These are phyloP conservation scores for Posidonia australis DNA, from an alignment of 106 monocot genomes.

Conservation along the genomic window DNA sequence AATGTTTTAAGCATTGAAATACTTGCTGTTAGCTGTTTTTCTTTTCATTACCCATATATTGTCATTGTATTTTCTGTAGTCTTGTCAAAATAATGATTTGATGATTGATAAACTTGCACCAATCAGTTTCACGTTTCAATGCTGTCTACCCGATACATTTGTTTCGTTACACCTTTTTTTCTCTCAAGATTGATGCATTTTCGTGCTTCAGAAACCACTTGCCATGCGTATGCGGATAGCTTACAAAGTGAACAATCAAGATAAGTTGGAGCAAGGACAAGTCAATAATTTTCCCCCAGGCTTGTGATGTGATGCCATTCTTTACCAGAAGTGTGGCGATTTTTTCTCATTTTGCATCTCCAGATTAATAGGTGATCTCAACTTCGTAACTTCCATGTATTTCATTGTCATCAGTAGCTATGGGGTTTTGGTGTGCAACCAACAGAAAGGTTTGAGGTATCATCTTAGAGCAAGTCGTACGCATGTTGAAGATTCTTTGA, in stretches of 20 bases:
- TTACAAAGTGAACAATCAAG: constrained; percentile 81
- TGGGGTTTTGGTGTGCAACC: neutral
- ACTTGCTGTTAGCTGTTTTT: no score
- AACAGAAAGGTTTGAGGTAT: neutral
- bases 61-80: neutral
- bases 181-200: neutral
- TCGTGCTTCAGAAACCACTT: constrained; percentile 55
- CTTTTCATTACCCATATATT: no score
- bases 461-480: neutral
- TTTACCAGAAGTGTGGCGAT: neutral
- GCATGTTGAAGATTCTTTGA: neutral
- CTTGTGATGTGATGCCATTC: constrained; percentile 24
- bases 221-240: constrained; percentile 86
- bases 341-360: neutral
- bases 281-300: constrained; percentile 81
- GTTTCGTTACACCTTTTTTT: neutral
- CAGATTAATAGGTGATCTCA: neutral
- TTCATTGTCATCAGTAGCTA: neutral
- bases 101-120: no score
- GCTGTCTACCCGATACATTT: neutral
- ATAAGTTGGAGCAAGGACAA: constrained; percentile 84
- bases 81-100: neutral
- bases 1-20: no score
- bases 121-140: no score
- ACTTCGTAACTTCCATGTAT: neutral